These are phyloP conservation scores for Xylariaceae sp. DNA, from an alignment of 2,329 filamentous ascomycete species.

Conservation along the genomic window DNA sequence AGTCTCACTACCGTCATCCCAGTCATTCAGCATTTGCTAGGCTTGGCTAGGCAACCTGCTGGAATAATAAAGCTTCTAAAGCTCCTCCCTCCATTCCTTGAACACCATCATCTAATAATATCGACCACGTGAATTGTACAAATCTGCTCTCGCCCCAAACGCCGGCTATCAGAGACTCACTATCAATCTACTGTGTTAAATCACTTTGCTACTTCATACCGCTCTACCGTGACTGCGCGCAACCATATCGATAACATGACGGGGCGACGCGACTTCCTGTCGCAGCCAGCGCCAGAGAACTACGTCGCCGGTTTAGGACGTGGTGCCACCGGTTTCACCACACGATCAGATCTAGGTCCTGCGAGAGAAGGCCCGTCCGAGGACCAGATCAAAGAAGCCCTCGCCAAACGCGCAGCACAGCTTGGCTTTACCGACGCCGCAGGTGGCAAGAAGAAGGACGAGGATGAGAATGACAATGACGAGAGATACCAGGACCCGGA, in stretches of 20 bases:
- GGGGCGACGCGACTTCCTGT: slow-evolving; percentile 77
- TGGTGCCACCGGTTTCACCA: slow-evolving; percentile 97
- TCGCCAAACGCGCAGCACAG: slow-evolving; percentile 86
- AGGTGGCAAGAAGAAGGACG: slow-evolving; percentile 62
- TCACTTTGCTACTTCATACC: too few species aligned
- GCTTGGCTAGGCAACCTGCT: too few species aligned
- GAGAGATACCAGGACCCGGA: slow-evolving; percentile 92
- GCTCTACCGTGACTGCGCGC: too few species aligned
- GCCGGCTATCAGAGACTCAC: too few species aligned
- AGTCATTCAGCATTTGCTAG: too few species aligned
- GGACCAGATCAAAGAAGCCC: slow-evolving; percentile 96
- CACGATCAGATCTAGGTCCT: slow-evolving; percentile 91
- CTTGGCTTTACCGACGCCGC: slow-evolving; percentile 63
- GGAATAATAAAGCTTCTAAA: too few species aligned
- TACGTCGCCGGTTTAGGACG: slow-evolving; percentile 95
- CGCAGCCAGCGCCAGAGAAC: slow-evolving; percentile 78
- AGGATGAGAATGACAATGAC: slow-evolving; percentile 70
- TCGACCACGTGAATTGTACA: too few species aligned
- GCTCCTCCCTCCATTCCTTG: too few species aligned
- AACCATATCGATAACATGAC: slow-evolving; percentile 38
- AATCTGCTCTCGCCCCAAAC: too few species aligned
- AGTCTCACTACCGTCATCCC: too few species aligned
- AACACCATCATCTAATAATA: too few species aligned
- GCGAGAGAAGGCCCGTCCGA: slow-evolving; percentile 93
- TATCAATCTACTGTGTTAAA: too few species aligned